phyloP scores from a whole-genome alignment of 768 basidiomycete species.

The Suillus fuscotomentosus region DNA sequence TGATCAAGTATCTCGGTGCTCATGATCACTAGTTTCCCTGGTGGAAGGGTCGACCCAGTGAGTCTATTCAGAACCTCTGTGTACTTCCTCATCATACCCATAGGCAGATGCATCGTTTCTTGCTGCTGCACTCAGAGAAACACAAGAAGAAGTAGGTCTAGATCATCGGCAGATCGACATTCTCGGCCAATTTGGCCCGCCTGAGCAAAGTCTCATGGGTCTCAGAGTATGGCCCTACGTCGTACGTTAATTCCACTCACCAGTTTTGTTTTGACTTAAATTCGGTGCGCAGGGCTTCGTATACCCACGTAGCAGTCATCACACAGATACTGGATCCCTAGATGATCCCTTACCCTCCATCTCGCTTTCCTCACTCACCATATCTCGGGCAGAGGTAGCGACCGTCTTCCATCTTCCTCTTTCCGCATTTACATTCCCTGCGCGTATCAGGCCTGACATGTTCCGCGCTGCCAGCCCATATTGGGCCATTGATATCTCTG shows the following conservation, averaged over 20 bases:
- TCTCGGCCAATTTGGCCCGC: slow-evolving; percentile 62
- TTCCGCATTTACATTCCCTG: not conserved
- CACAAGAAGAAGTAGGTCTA: not conserved
- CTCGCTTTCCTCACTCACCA: not conserved
- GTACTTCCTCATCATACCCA: not conserved
- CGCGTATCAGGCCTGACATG: not conserved
- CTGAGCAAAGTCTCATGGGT: slow-evolving; percentile 35
- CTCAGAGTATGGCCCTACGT: not conserved
- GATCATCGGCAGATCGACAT: slow-evolving; percentile 47
- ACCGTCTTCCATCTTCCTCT: not conserved
- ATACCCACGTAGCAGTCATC: not conserved
- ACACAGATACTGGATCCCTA: not conserved
- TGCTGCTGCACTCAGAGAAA: not conserved
- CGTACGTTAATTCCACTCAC: not conserved
- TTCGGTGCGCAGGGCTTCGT: not conserved
- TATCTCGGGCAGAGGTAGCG: not conserved
- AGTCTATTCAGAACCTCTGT: not conserved
- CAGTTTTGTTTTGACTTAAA: not conserved
- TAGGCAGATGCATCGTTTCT: not conserved
- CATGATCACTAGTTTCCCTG: slow-evolving; percentile 56
- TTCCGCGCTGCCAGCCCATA: not conserved
- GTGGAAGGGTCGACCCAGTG: slow-evolving; percentile 64
- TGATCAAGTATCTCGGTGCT: not conserved
- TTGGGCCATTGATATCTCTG: not conserved
- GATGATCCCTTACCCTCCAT: not conserved